Percentiles rank a stretch among this genome's conserved stretches.
Conservation (phyloP, 2,329 filamentous ascomycete species). For the Arthrobotrys sphaeroides region DNA sequence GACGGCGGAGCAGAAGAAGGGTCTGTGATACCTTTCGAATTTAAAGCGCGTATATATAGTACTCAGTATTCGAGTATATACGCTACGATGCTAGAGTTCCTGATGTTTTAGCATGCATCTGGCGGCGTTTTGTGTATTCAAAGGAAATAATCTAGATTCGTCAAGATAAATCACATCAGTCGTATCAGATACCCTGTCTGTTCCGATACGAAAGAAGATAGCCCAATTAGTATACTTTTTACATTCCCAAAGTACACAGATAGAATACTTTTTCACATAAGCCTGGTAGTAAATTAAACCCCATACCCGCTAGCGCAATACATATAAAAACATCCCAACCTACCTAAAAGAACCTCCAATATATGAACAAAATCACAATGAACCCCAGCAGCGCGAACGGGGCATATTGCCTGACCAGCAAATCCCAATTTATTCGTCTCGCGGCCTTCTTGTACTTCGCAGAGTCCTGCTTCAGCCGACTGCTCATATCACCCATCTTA, state of each 20-base stretch:
- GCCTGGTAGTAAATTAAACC: not conserved
- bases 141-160: not conserved
- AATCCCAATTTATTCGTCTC: slow-evolving; percentile 96
- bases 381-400: slow-evolving; percentile 84
- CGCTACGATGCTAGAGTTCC: not conserved
- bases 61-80: too few species aligned
- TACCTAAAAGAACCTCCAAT: slow-evolving; percentile 89
- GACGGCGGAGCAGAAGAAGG: slow-evolving; percentile 49
- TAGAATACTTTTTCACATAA: not conserved
- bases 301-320: slow-evolving; percentile 5
- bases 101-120: slow-evolving; percentile 15
- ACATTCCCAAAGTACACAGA: not conserved
- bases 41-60: not conserved
- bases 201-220: not conserved
- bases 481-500: slow-evolving; percentile 95
- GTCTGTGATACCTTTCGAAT: not conserved
- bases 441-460: slow-evolving; percentile 93
- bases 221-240: not conserved
- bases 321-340: not conserved
- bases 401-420: slow-evolving; percentile 94
- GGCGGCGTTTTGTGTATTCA: slow-evolving; percentile 5
- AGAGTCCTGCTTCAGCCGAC: slow-evolving; percentile 85
- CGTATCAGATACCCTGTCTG: not conserved
- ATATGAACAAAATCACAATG: slow-evolving; percentile 85
- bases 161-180: not conserved